These are phyloP conservation scores for Aquanectria penicillioides DNA, from an alignment of 2,329 filamentous ascomycete genomes.

Conservation along the genomic window DNA sequence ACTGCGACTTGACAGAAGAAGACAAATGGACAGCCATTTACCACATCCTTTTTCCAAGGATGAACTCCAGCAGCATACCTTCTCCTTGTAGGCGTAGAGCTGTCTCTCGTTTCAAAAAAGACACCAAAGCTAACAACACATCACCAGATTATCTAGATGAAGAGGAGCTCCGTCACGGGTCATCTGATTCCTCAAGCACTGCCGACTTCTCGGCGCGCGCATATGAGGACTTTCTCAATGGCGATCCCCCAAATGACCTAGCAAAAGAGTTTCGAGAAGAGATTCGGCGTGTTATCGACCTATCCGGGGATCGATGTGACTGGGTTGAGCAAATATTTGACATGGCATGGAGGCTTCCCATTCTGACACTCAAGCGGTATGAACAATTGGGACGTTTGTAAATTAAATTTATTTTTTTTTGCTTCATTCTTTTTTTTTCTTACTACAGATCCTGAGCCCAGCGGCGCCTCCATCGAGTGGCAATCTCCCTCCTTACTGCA, in stretches of 20 bases:
- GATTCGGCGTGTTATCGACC: neutral
- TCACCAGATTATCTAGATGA: neutral
- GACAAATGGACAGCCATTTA: slow-evolving; percentile 1
- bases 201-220: neutral
- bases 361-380: neutral
- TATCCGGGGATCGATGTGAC: neutral
- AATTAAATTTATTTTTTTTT: neutral
- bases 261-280: neutral
- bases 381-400: neutral
- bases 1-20: neutral
- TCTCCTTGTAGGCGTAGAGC: neutral
- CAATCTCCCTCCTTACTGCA: no score
- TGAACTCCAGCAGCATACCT: neutral
- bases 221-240: neutral
- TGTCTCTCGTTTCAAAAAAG: neutral
- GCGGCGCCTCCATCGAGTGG: no score
- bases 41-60: neutral
- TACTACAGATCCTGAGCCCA: no score
- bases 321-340: neutral
- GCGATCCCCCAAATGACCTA: neutral
- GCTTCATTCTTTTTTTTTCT: neutral
- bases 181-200: neutral
- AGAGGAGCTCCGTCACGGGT: neutral
- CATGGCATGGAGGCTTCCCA: neutral
- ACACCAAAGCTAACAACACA: neutral